phyloP scores from a whole-genome alignment of 176 grass and related monocot genomes.

The Carex littledalei region DNA sequence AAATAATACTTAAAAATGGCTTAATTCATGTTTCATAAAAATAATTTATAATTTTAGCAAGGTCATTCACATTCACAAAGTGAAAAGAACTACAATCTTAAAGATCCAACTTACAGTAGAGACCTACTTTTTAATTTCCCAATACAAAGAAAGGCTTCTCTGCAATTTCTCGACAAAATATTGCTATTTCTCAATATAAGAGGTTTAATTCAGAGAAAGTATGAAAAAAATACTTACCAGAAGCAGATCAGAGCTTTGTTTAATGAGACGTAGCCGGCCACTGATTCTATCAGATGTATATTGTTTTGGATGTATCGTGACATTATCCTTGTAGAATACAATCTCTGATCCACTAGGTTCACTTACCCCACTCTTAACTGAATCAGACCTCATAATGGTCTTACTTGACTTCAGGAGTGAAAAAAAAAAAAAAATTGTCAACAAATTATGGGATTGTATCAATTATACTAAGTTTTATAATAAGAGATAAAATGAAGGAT shows the following conservation, averaged over 20 bases:
- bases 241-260: constrained; percentile 69
- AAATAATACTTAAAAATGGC: background rate
- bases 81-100: background rate
- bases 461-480: background rate
- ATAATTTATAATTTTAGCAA: background rate
- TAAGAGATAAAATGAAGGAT: background rate
- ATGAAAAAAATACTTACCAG: constrained; percentile 39
- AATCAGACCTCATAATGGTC: constrained; percentile 41
- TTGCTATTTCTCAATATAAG: background rate
- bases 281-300: constrained; percentile 71
- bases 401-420: constrained; percentile 41
- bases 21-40: background rate
- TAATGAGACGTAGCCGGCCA: constrained; percentile 57
- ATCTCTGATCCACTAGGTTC: constrained; percentile 54
- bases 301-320: constrained; percentile 82
- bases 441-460: background rate
- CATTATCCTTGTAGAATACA: constrained; percentile 74
- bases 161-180: background rate
- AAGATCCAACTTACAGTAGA: background rate
- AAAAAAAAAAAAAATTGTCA: background rate
- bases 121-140: background rate
- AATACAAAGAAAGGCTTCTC: background rate
- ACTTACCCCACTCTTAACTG: constrained; percentile 26
- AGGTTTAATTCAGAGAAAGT: background rate
- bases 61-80: background rate